These are phyloP conservation scores for Globisporangium abappressorium DNA, from an alignment of 352 stramenopile species.

Conservation along the genomic window DNA sequence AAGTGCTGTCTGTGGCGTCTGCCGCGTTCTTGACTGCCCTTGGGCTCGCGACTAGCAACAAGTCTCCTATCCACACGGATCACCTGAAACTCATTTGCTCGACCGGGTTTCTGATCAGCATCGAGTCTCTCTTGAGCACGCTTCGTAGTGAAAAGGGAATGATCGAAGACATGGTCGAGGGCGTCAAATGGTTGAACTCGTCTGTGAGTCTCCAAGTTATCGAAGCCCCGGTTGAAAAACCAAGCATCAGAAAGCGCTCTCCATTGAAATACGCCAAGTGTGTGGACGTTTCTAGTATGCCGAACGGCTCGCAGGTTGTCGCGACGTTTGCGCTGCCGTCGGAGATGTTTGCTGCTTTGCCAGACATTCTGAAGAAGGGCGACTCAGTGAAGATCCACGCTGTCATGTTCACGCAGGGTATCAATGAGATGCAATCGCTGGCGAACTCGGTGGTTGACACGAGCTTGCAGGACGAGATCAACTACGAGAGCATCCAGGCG, in stretches of 20 bases:
- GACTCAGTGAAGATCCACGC: conserved; percentile 72
- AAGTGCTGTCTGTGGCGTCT: conserved; percentile 67
- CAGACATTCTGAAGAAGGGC: conserved; percentile 57
- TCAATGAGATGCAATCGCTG: conserved; percentile 93
- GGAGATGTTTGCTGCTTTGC: conserved; percentile 53
- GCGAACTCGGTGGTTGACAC: conserved; percentile 85
- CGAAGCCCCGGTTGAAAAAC: conserved; percentile 11
- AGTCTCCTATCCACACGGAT: conserved; percentile 53
- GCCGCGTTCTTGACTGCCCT: conserved; percentile 75
- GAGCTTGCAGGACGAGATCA: conserved; percentile 84
- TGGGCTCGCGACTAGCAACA: conserved; percentile 57
- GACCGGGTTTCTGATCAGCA: conserved; percentile 88
- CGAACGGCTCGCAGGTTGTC: conserved; percentile 55
- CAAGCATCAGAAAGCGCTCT: conserved; percentile 36
- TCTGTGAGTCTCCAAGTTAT: conserved; percentile 76
- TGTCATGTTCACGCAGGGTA: conserved; percentile 88
- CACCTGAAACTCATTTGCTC: conserved; percentile 60
- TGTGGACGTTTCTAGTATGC: conserved; percentile 52
- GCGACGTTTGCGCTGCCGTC: conserved; percentile 66
- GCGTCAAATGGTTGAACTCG: conserved; percentile 78
- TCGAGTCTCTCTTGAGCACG: conserved; percentile 93
- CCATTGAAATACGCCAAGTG: conserved; percentile 75
- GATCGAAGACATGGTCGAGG: conserved; percentile 91
- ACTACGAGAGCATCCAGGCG: conserved; percentile 68
- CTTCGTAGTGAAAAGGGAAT: conserved; percentile 95